Conservation (phyloP, 2,329 filamentous ascomycete species). For the Calonectria naviculata region DNA sequence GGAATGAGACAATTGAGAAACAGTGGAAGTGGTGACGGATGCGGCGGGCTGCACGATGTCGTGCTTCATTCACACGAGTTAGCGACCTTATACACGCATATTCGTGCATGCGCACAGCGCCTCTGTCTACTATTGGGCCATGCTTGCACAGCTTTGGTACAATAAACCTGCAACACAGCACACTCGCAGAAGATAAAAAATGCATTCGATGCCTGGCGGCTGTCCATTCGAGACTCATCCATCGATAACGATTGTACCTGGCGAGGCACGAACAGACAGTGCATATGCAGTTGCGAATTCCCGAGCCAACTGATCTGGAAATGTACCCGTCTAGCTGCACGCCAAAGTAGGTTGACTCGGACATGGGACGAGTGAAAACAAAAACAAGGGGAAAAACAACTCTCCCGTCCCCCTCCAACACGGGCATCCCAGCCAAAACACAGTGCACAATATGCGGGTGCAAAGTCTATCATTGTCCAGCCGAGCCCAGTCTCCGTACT, state of each 20-base stretch:
- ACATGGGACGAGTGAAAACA: background rate
- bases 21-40: constrained; percentile 30
- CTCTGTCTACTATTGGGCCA: background rate
- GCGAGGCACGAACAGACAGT: too few species aligned
- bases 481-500: background rate
- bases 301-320: background rate
- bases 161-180: background rate
- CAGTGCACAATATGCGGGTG: constrained; percentile 3
- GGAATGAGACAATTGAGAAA: constrained; percentile 36
- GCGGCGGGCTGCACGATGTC: constrained; percentile 39
- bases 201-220: too few species aligned
- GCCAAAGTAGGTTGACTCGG: background rate
- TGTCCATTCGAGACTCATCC: too few species aligned
- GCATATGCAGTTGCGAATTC: background rate
- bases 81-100: constrained; percentile 25
- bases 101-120: background rate
- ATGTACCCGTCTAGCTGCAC: background rate
- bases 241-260: too few species aligned
- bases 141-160: background rate
- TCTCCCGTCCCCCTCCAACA: background rate
- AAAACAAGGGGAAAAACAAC: constrained; percentile 1
- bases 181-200: background rate
- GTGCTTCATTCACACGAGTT: constrained; percentile 34
- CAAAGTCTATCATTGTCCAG: constrained; percentile 13
- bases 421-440: background rate